Base-by-base conservation (phyloP, 2,329 filamentous ascomycete genomes). In the Monilinia fructigena region DNA sequence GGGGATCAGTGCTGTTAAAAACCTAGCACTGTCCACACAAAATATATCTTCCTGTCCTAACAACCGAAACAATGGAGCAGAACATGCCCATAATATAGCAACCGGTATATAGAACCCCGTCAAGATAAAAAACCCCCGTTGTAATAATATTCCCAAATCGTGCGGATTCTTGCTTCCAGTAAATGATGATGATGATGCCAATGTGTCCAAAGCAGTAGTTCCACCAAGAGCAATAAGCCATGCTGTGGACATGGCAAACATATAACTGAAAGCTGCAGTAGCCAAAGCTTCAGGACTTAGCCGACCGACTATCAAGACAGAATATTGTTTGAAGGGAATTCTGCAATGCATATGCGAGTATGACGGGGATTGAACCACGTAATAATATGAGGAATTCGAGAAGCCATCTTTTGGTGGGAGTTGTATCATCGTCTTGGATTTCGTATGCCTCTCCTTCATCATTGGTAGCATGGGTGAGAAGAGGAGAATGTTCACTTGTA, bases 161-260 rank as follows among this genome's bases (percentile, higher is more conserved):
- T 91, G 86, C 68, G 89, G 92, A 76, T 94, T 89, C 70, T 87
- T 85, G 69, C 90, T 91, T 0, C 90, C 90, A 0, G 92, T 96
- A 76, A 92, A 96, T 55, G 88, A 89, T 56, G 89, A 89, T 56
- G 89, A 91, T 0, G 91, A 93, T 2, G 91, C 92, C 31, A 96
- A 80, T 0, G 92, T 96, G 76, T 96, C 92, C 54, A 96, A 83
- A 0, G 92, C 92, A 1, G 91, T 96, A 0, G 91, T 93, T 10
- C 92, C 92, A 38, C 92, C 92, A 4, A 96, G 83, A 0, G 89
- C 92, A 67, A 96, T 90, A 48, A 96, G 83, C 92, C 92, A 96
- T 0, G 88, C 92, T 0, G 91, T 92, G 28, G 90, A 88, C 90
- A 94, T 93, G 65, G 92, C 92, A 72, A 96, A 96, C 92, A 96